phyloP scores from a whole-genome alignment of 768 basidiomycete genomes.

The Mycena olivaceomarginata region DNA sequence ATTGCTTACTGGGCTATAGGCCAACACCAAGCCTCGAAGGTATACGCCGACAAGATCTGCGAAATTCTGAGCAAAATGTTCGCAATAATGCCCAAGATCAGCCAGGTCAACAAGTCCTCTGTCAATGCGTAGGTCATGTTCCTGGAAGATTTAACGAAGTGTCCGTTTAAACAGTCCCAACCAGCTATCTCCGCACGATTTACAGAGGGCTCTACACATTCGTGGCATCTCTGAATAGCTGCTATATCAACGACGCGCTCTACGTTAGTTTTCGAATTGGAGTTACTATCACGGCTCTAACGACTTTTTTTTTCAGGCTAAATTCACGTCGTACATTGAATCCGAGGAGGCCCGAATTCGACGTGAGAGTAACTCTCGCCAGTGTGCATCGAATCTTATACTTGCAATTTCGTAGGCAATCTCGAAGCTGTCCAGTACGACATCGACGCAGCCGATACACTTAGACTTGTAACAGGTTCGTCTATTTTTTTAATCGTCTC shows the following conservation, averaged over 20 bases:
- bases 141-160: too few relatives aligned
- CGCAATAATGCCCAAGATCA: conserved; percentile 14
- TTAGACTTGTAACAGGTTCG: conserved; percentile 34
- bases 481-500: not conserved
- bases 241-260: conserved; percentile 14
- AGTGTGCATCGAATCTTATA: not conserved
- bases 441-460: conserved; percentile 32
- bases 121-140: not conserved
- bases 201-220: conserved; percentile 9
- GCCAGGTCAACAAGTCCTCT: conserved; percentile 26
- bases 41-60: conserved; percentile 24
- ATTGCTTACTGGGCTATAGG: conserved; percentile 39
- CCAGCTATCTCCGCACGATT: conserved; percentile 12
- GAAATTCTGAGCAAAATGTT: conserved; percentile 33
- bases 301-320: conserved; percentile 2
- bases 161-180: too few relatives aligned
- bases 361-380: not conserved
- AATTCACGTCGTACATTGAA: conserved; percentile 29
- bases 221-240: conserved; percentile 5
- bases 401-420: conserved; percentile 15
- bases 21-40: conserved; percentile 16
- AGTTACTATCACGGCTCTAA: too few relatives aligned
- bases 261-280: conserved; percentile 3
- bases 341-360: conserved; percentile 35
- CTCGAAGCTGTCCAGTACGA: conserved; percentile 38